Percentiles rank a stretch among this genome's conserved stretches.
These are phyloP conservation scores for Xylaria sp. DNA, from an alignment of 2,329 filamentous ascomycete genomes.

Conservation along the genomic window DNA sequence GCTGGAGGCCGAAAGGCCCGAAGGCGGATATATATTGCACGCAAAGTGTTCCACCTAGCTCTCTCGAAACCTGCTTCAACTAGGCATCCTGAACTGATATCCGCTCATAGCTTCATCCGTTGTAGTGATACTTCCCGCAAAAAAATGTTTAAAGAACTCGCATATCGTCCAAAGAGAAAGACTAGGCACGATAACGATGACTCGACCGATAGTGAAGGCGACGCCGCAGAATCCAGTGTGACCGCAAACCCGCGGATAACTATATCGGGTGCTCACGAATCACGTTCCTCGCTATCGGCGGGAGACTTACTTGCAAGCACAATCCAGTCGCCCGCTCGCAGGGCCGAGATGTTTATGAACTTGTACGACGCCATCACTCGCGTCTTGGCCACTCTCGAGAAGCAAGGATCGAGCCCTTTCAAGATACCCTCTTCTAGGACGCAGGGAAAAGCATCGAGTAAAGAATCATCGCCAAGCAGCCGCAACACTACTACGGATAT, in stretches of 20 bases:
- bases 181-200: not conserved
- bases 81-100: not conserved
- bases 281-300: no score
- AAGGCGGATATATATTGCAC: no score
- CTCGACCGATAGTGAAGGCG: not conserved
- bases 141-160: not conserved
- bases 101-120: not conserved
- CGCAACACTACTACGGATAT: not conserved
- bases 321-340: no score
- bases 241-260: no score
- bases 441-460: not conserved
- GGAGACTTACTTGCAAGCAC: no score
- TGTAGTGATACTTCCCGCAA: not conserved
- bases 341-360: not conserved
- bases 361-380: not conserved
- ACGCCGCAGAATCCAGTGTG: not conserved
- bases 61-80: no score
- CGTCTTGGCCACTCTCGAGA: not conserved
- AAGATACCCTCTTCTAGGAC: not conserved
- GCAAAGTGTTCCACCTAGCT: no score
- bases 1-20: no score
- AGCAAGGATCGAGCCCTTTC: not conserved
- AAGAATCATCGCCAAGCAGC: not conserved
- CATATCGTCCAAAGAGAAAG: not conserved
- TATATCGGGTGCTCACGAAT: no score